Base-by-base conservation (phyloP, 345 rosid genomes). In the Brassica napus region DNA sequence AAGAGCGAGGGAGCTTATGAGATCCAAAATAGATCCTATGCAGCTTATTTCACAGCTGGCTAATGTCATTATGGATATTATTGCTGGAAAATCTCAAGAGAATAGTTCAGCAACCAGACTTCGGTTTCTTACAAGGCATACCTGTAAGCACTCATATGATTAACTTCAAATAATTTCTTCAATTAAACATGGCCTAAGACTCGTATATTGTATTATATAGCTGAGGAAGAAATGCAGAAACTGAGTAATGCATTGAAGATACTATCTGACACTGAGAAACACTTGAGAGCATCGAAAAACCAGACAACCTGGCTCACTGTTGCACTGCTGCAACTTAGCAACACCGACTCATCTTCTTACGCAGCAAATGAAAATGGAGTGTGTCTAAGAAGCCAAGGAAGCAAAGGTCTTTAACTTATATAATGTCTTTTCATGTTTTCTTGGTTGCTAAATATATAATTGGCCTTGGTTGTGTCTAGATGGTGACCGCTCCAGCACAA, bases 251-350 rank as follows among this genome's bases (percentile, higher is more conserved):
- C 98, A 12, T 63, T 95, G 85, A 95, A 88, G 87, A 82, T 88
- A 84, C 93, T 95, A 69, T 90, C 99, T 58, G 97, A 95, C 65
- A 88, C 96, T 12, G 99, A 95, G 86, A 91, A 93, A 84, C 97
- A 95, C 72, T 82, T 95, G 83, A 88, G 98, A 83, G 86, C 87
- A 77, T 86, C 96, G 14, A 95, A 89, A 81, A 91, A 87, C 79
- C 99, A 95, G 84, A 88, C 94, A 72, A 95, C 97, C 2, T 95
- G 98, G 99, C 98, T 95, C 28, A 95, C 97, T 65, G 99, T 88
- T 32, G 98, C 98, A 58, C 90, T 95, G 83, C 82, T 95, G 77
- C 98, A 93, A 79, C 86, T 95, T 73, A 91, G 94, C 79, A 83
- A 90, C n/a, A 71, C 81, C 4, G 97, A 91, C 72, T 64, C 87